Evolutionary conservation across 2,329 filamentous ascomycete genomes (phyloP).

Genomic region (Talaromyces verruculosus): DNA sequence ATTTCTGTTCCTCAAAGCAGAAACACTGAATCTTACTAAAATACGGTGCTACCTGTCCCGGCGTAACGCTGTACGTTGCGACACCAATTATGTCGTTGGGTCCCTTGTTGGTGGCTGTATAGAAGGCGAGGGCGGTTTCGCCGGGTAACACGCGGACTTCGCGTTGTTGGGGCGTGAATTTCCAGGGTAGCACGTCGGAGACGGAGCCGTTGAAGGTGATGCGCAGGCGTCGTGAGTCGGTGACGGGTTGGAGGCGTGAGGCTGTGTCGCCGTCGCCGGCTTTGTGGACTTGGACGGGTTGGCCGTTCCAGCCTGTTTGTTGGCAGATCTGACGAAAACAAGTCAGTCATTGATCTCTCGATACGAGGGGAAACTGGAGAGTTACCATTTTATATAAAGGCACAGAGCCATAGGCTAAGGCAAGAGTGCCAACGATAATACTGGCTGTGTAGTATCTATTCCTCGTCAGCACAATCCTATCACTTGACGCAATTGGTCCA

Average conservation of each 20-base stretch:
- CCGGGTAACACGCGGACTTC: slow-evolving; percentile 94
- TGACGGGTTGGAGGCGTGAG: slow-evolving; percentile 75
- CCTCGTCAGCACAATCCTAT: slow-evolving; percentile 13
- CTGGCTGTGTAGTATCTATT: slow-evolving; percentile 63
- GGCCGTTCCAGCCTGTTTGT: slow-evolving; percentile 76
- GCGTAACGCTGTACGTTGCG: slow-evolving; percentile 95
- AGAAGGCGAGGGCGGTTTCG: slow-evolving; percentile 95
- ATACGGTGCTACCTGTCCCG: slow-evolving; percentile 91
- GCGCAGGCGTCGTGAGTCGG: slow-evolving; percentile 76
- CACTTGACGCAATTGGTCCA: slow-evolving; percentile 7
- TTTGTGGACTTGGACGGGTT: slow-evolving; percentile 78
- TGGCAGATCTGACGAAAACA: slow-evolving; percentile 46
- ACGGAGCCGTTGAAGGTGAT: slow-evolving; percentile 96
- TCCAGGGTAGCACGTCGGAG: slow-evolving; percentile 94
- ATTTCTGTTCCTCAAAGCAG: slow-evolving; percentile 93
- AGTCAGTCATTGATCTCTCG: background rate
- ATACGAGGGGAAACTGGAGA: slow-evolving; percentile 6
- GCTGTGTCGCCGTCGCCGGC: slow-evolving; percentile 69
- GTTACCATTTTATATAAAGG: slow-evolving; percentile 66
- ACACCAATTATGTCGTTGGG: slow-evolving; percentile 95
- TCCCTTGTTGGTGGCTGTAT: slow-evolving; percentile 90
- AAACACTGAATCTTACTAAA: slow-evolving; percentile 99
- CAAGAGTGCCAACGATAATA: slow-evolving; percentile 62
- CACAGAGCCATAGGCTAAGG: slow-evolving; percentile 65
- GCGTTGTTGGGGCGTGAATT: slow-evolving; percentile 93